These are phyloP conservation scores for Capniomyces stellatus DNA, from an alignment of 371 early-diverging fungal species.

Conservation along the genomic window DNA sequence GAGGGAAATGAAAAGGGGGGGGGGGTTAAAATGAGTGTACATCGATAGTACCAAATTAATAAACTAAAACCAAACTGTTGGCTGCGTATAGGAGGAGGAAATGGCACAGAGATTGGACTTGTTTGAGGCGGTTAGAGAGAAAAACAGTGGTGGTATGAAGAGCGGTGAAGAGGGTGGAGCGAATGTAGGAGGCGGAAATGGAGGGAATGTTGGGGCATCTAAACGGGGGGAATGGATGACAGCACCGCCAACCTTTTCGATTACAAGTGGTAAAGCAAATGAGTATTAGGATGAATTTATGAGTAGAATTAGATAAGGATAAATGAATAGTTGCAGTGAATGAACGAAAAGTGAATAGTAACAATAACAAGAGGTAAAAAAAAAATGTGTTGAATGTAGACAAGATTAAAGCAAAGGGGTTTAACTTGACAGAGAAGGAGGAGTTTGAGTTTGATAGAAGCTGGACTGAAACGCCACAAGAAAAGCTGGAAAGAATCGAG, in stretches of 20 bases:
- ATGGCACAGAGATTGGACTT: background rate
- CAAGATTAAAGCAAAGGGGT: too few relatives aligned
- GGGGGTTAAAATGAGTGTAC: too few relatives aligned
- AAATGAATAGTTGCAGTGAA: background rate
- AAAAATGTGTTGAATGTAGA: background rate
- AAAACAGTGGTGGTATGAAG: background rate
- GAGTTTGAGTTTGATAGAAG: constrained; percentile 12
- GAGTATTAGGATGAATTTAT: background rate
- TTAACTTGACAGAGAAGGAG: background rate
- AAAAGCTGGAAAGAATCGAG: background rate
- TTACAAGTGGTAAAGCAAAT: background rate
- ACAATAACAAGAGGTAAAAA: constrained; percentile 2
- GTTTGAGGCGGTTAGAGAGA: background rate
- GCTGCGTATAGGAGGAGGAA: background rate
- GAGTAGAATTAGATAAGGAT: background rate
- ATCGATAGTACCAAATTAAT: too few relatives aligned
- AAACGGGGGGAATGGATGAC: constrained; percentile 20
- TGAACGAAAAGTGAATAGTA: background rate
- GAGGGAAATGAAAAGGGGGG: too few relatives aligned
- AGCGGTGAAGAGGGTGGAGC: background rate
- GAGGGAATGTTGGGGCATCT: background rate
- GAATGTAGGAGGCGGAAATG: background rate
- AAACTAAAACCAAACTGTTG: too few relatives aligned
- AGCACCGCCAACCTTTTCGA: constrained; percentile 11
- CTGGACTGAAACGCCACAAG: constrained; percentile 15